phyloP scores from a whole-genome alignment of 805 yeast species.

The Pichia occidentalis region DNA sequence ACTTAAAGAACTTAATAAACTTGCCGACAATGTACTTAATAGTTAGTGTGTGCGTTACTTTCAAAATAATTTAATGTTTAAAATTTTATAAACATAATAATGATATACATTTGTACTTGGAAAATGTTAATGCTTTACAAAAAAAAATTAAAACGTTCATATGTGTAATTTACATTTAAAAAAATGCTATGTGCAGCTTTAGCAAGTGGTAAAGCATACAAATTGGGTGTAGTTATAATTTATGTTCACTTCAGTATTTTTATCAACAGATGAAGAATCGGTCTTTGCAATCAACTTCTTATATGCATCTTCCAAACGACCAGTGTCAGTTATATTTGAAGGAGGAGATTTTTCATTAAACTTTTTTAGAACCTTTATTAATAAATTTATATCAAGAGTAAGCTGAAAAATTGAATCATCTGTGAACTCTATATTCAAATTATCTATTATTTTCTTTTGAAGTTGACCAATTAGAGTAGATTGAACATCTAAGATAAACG shows the following conservation, averaged over 20 bases:
- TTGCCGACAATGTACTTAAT: conserved; percentile 24
- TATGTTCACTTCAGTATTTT: conserved; percentile 18
- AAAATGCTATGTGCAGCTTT: conserved; percentile 1
- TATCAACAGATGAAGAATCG: conserved; percentile 14
- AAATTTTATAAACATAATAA: neutral
- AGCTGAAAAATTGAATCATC: conserved; percentile 22
- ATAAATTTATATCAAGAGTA: conserved; percentile 21
- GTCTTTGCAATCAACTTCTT: conserved; percentile 19
- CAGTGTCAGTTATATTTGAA: conserved; percentile 16
- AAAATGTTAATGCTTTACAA: conserved; percentile 1
- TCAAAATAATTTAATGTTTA: neutral
- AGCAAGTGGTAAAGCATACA: conserved; percentile 19
- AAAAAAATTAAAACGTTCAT: neutral
- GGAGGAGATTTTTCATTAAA: conserved; percentile 16
- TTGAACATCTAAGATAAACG: conserved; percentile 19
- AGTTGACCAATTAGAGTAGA: conserved; percentile 19
- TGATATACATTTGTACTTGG: neutral
- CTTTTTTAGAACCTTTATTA: conserved; percentile 19
- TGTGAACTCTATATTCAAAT: conserved; percentile 19
- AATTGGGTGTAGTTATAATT: conserved; percentile 23
- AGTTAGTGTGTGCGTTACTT: conserved; percentile 6
- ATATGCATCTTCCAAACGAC: conserved; percentile 17
- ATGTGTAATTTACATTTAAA: neutral
- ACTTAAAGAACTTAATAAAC: conserved; percentile 18
- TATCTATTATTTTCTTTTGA: conserved; percentile 21